phyloP scores from a whole-genome alignment of 352 stramenopile genomes.

The Phytopythium delawarense region DNA sequence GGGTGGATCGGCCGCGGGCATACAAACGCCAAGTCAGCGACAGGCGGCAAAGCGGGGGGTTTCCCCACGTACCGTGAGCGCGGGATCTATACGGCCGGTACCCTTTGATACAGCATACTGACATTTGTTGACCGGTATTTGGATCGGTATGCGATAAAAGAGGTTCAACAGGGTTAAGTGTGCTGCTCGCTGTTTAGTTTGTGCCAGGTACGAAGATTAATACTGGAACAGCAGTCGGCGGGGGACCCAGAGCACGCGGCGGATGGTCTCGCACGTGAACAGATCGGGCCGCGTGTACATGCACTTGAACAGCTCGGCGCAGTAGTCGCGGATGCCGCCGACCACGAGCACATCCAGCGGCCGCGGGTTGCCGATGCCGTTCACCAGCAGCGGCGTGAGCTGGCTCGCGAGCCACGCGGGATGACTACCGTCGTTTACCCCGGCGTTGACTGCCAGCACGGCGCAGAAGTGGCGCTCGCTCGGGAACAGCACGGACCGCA shows the following conservation, averaged over 20 bases:
- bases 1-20: background rate
- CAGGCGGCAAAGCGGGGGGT: background rate
- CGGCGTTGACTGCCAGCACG: background rate
- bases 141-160: background rate
- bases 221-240: background rate
- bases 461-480: background rate
- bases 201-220: background rate
- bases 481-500: background rate
- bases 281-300: conserved; percentile 5
- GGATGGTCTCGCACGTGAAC: conserved; percentile 1
- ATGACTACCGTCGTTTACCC: background rate
- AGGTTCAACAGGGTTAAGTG: background rate
- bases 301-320: conserved; percentile 5
- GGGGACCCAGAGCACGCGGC: background rate
- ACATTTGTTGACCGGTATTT: background rate
- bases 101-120: background rate
- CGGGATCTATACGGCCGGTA: background rate
- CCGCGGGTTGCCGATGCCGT: background rate
- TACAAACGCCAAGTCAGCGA: background rate
- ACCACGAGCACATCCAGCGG: conserved; percentile 4
- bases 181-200: background rate
- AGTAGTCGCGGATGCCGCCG: conserved; percentile 4
- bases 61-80: background rate
- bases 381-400: background rate
- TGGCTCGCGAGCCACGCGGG: background rate